phyloP scores from a whole-genome alignment of 208 protist species.

The Leishmania tropica region DNA sequence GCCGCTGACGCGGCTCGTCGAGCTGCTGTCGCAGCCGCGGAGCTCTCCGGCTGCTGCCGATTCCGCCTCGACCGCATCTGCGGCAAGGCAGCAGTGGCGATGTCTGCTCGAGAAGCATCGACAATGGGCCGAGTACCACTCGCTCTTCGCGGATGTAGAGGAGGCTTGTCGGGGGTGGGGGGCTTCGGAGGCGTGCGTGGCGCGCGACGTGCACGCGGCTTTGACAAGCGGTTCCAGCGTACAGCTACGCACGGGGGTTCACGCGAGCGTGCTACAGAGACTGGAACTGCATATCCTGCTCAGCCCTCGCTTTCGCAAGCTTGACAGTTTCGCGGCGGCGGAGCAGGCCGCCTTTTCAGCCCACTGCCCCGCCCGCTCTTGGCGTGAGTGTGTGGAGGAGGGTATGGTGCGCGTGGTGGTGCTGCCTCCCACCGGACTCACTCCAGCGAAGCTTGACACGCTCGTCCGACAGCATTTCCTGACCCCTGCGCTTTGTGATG shows the following conservation, averaged over 20 bases:
- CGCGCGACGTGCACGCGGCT: conserved; percentile 29
- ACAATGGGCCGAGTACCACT: conserved; percentile 21
- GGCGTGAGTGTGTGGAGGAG: conserved; percentile 12
- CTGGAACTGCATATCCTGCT: conserved; percentile 26
- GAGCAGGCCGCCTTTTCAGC: conserved; percentile 32
- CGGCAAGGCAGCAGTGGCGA: conserved; percentile 26
- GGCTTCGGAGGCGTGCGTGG: conserved; percentile 30
- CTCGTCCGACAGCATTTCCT: conserved; percentile 29
- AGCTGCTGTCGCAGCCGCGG: conserved; percentile 16
- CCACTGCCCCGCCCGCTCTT: background rate
- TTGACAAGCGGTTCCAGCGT: conserved; percentile 35
- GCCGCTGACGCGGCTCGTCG: conserved; percentile 36
- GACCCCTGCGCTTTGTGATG: conserved; percentile 20
- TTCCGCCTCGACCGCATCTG: background rate
- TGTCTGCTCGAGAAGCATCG: conserved; percentile 29
- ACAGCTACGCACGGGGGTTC: conserved; percentile 65
- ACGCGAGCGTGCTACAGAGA: conserved; percentile 58
- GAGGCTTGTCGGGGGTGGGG: conserved; percentile 24
- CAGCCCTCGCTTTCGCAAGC: conserved; percentile 5
- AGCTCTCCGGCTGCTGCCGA: background rate
- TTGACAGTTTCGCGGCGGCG: conserved; percentile 12
- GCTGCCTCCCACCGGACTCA: conserved; percentile 3
- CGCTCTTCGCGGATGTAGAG: conserved; percentile 30
- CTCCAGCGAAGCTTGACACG: conserved; percentile 9
- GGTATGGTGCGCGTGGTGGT: conserved; percentile 20